phyloP scores from a whole-genome alignment of 495 filamentous ascomycete species.

The Articulospora tetracladia region DNA sequence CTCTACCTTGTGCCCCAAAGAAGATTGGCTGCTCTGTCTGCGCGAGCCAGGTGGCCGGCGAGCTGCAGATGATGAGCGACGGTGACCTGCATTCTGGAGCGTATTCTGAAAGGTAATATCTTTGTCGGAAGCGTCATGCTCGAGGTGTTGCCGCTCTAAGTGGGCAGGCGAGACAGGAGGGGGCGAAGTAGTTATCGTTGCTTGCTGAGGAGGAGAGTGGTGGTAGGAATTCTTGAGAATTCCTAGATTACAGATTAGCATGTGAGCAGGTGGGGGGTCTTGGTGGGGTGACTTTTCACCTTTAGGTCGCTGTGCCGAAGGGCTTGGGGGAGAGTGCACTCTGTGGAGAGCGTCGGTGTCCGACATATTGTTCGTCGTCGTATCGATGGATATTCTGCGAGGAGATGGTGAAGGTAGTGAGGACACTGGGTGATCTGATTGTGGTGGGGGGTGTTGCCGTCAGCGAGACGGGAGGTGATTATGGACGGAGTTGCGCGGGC shows the following conservation, averaged over 20 bases:
- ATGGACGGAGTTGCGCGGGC: background rate
- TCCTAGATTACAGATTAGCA: conserved; percentile 37
- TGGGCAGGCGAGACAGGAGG: conserved; percentile 40
- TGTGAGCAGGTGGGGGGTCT: background rate
- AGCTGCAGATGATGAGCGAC: conserved; percentile 70
- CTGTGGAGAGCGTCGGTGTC: conserved; percentile 14
- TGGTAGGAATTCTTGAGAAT: conserved; percentile 91
- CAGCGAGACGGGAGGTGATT: background rate
- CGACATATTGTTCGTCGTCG: conserved; percentile 12
- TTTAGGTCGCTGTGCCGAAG: conserved; percentile 64
- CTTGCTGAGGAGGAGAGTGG: conserved; percentile 47
- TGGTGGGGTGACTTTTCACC: conserved; percentile 45
- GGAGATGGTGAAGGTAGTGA: background rate
- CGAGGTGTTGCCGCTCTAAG: conserved; percentile 20
- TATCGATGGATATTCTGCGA: conserved; percentile 7
- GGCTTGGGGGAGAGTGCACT: conserved; percentile 37
- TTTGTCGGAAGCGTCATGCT: conserved; percentile 59
- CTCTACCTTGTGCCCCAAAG: conserved; percentile 39
- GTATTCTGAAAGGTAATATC: conserved; percentile 93
- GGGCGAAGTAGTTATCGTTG: conserved; percentile 32
- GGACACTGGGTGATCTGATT: background rate
- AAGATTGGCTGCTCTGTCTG: conserved; percentile 57
- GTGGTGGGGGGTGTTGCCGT: background rate
- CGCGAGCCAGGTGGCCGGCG: conserved; percentile 60
- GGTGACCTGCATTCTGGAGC: conserved; percentile 86